These are phyloP conservation scores for Trypanosoma mega DNA, from an alignment of 208 protist species.

Conservation along the genomic window DNA sequence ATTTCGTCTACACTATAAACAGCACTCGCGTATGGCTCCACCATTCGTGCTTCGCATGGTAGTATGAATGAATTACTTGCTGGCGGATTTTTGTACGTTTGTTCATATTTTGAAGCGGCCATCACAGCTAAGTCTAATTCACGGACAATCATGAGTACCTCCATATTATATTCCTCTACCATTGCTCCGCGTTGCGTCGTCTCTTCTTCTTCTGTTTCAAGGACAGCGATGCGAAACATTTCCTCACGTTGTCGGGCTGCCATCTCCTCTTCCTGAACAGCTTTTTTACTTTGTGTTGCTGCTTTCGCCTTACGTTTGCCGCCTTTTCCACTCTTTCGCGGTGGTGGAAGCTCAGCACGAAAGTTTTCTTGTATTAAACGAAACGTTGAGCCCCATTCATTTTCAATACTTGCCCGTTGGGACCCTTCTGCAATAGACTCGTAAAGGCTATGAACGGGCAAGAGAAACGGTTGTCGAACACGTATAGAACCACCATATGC, in stretches of 20 bases:
- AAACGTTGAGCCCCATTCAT: constrained; percentile 36
- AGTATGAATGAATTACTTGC: constrained; percentile 55
- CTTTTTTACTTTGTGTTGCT: constrained; percentile 39
- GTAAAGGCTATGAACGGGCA: constrained; percentile 57
- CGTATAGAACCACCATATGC: constrained; percentile 79
- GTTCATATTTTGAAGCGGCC: constrained; percentile 63
- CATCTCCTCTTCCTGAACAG: constrained; percentile 53
- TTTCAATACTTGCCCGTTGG: constrained; percentile 41
- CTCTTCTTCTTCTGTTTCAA: constrained; percentile 66
- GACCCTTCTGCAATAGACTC: constrained; percentile 62
- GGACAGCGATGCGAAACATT: constrained; percentile 35
- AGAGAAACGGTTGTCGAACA: constrained; percentile 64
- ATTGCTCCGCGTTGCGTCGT: constrained; percentile 29
- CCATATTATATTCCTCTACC: constrained; percentile 57
- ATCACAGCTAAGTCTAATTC: constrained; percentile 59
- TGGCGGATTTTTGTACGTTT: constrained; percentile 46
- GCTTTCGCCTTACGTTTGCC: constrained; percentile 33
- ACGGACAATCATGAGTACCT: constrained; percentile 54
- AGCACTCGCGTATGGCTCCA: constrained; percentile 73
- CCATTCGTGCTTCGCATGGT: constrained; percentile 46
- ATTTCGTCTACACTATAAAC: constrained; percentile 70
- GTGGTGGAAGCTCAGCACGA: constrained; percentile 27
- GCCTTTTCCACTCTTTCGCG: constrained; percentile 39
- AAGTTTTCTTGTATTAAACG: constrained; percentile 34
- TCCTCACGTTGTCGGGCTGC: constrained; percentile 55